These are phyloP conservation scores for Cytauxzoon felis DNA, from an alignment of 169 alveolate genomes.

Conservation along the genomic window DNA sequence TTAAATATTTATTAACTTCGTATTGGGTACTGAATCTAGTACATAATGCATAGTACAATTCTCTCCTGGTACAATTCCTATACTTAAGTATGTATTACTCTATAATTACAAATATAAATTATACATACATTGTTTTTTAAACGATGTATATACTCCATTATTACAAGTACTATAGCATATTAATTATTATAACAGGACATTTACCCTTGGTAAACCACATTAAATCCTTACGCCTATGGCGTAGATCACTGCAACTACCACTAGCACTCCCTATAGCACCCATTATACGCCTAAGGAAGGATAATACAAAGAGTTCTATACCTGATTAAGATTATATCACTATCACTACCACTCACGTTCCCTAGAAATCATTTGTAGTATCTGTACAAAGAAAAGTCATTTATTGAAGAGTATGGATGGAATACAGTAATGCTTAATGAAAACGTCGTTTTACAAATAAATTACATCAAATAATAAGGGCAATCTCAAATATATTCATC, in stretches of 20 bases:
- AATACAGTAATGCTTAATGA: too few species aligned
- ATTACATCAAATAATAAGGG: too few species aligned
- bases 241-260: not conserved
- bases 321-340: too few species aligned
- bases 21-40: not conserved
- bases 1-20: conserved; percentile 6
- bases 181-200: not conserved
- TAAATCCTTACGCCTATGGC: conserved; percentile 1
- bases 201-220: conserved; percentile 18
- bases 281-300: conserved; percentile 9
- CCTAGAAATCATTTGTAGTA: too few species aligned
- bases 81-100: too few species aligned
- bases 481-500: too few species aligned
- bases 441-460: too few species aligned
- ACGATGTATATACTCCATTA: conserved; percentile 3
- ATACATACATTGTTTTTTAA: too few species aligned
- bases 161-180: not conserved
- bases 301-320: conserved; percentile 13
- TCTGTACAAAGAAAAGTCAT: too few species aligned
- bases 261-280: conserved; percentile 5
- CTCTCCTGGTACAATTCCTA: conserved; percentile 23
- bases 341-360: not conserved
- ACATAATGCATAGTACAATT: conserved; percentile 6
- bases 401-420: too few species aligned
- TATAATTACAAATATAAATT: too few species aligned